phyloP scores from a whole-genome alignment of 2,329 filamentous ascomycete genomes.

The Teratosphaeria destructans region DNA sequence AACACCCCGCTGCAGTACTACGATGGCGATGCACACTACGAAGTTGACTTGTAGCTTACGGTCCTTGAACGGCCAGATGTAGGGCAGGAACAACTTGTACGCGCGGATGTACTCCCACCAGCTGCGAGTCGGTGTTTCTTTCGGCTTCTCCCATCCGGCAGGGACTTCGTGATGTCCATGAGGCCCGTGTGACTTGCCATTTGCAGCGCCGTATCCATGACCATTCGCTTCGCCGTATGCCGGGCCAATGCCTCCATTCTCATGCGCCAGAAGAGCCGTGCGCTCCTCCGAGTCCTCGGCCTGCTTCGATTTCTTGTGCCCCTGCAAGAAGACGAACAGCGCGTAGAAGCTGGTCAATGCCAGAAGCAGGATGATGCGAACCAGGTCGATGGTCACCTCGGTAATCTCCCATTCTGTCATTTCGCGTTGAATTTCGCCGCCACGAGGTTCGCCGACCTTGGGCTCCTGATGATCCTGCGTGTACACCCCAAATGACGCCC shows the following conservation, averaged over 20 bases:
- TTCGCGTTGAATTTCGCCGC: constrained; percentile 23
- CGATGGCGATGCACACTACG: constrained; percentile 68
- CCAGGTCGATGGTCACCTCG: constrained; percentile 55
- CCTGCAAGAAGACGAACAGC: constrained; percentile 20
- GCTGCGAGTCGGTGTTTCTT: constrained; percentile 72
- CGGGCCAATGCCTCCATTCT: constrained; percentile 43
- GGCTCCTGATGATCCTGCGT: constrained; percentile 56
- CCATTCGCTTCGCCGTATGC: constrained; percentile 8
- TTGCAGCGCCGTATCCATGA: constrained; percentile 40
- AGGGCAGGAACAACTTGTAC: constrained; percentile 90
- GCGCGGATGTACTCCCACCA: constrained; percentile 96
- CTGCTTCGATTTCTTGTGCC: background rate
- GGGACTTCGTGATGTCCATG: constrained; percentile 25
- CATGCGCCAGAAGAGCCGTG: constrained; percentile 10
- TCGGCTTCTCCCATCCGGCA: constrained; percentile 79
- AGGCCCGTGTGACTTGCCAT: constrained; percentile 35
- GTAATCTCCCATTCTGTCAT: constrained; percentile 52
- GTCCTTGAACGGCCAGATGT: constrained; percentile 86
- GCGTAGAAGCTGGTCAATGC: constrained; percentile 51
- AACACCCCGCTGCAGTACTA: constrained; percentile 69
- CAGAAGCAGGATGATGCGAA: constrained; percentile 58
- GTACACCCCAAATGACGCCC: constrained; percentile 58
- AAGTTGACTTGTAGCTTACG: constrained; percentile 66
- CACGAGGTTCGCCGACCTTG: constrained; percentile 37
- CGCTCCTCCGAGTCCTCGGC: constrained; percentile 29